These are phyloP conservation scores for Rhodotorula graminis DNA, from an alignment of 768 basidiomycete species.

Conservation along the genomic window DNA sequence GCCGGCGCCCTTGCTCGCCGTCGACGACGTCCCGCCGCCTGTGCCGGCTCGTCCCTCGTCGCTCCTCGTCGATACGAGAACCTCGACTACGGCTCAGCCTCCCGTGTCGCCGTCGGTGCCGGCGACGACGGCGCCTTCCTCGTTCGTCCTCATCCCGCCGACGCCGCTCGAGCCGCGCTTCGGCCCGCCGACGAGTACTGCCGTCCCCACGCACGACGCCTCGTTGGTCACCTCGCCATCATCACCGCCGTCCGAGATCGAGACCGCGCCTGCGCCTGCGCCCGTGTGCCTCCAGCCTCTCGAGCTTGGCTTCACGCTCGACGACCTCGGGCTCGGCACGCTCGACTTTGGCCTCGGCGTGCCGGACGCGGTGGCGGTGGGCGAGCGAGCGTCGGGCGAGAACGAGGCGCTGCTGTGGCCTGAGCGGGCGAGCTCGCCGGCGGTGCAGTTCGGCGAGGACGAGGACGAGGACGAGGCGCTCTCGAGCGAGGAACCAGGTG, in stretches of 20 bases:
- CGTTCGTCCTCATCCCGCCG: slow-evolving; percentile 2
- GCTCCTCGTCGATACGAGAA: not conserved
- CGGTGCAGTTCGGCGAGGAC: not conserved
- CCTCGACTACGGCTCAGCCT: too few species aligned
- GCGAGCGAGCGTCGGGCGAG: not conserved
- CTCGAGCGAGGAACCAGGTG: not conserved
- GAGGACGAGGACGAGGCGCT: not conserved
- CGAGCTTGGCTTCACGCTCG: slow-evolving; percentile 1
- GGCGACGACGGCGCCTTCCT: not conserved
- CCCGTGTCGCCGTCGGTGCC: too few species aligned
- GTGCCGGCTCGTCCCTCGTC: not conserved
- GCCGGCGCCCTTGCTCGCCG: too few species aligned
- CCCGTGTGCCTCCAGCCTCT: slow-evolving; percentile 1
- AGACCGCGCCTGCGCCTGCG: not conserved
- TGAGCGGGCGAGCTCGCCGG: not conserved
- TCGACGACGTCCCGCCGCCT: too few species aligned
- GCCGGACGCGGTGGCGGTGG: too few species aligned
- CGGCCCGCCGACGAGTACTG: too few species aligned
- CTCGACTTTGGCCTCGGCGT: not conserved
- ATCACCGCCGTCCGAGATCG: too few species aligned
- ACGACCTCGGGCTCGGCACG: not conserved
- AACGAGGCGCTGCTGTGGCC: not conserved
- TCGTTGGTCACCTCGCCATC: too few species aligned
- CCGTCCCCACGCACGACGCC: not conserved
- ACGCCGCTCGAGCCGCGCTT: not conserved